Conservation (phyloP, 257 asterid genomes). For the Craterostigma plantagineum region DNA sequence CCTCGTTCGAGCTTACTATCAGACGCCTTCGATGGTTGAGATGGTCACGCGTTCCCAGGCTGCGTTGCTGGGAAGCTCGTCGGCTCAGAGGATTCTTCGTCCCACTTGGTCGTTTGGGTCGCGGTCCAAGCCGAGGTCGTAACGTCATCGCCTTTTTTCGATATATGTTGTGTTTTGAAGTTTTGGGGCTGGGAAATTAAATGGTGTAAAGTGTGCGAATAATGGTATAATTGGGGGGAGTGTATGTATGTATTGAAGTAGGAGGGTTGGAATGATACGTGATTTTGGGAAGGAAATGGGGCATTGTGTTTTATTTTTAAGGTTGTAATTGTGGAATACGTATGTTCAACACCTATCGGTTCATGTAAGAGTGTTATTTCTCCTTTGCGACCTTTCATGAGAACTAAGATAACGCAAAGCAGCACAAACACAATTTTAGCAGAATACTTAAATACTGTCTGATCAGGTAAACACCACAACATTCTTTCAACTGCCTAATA, state of each 20-base stretch:
- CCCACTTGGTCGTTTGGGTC: constrained; percentile 45
- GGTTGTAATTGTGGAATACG: constrained; percentile 12
- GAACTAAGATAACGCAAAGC: too few species aligned
- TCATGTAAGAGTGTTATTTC: too few species aligned
- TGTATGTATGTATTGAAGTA: too few species aligned
- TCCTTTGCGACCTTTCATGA: too few species aligned
- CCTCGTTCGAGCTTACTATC: constrained; percentile 62
- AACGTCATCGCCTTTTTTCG: background rate
- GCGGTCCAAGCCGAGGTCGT: constrained; percentile 37
- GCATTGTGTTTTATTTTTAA: constrained; percentile 2
- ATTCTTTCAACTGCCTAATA: too few species aligned
- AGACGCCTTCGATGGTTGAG: constrained; percentile 87
- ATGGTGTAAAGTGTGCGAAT: too few species aligned
- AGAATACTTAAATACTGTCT: too few species aligned
- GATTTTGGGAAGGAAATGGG: constrained; percentile 13
- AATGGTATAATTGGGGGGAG: too few species aligned
- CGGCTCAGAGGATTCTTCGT: constrained; percentile 40
- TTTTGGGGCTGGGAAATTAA: too few species aligned
- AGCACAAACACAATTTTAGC: too few species aligned
- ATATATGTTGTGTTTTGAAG: background rate
- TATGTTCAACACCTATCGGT: too few species aligned
- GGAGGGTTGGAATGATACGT: constrained; percentile 18
- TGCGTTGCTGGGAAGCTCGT: constrained; percentile 31
- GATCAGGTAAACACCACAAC: too few species aligned
- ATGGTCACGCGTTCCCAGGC: constrained; percentile 94